phyloP scores from a whole-genome alignment of 73 alveolate genomes.

The Blepharisma stoltei region DNA sequence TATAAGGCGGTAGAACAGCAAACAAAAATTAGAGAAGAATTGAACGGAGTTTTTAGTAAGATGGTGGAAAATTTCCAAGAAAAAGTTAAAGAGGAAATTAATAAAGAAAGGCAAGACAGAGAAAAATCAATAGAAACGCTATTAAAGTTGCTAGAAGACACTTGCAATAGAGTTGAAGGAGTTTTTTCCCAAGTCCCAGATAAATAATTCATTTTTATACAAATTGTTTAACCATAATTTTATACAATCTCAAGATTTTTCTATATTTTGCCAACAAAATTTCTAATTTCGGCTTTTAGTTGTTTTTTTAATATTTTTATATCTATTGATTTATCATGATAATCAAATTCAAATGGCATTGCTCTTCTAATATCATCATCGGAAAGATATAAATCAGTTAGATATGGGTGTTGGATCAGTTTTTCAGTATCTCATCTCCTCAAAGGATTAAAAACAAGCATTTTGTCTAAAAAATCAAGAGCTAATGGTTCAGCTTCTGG shows the following conservation, averaged over 20 bases:
- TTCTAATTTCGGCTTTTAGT: background rate
- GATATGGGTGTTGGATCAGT: slow-evolving; percentile 85
- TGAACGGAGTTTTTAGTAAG: slow-evolving; percentile 46
- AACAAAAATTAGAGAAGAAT: slow-evolving; percentile 57
- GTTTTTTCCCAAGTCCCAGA: slow-evolving; percentile 11
- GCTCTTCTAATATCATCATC: slow-evolving; percentile 58
- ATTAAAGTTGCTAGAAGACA: slow-evolving; percentile 56
- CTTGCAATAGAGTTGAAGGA: slow-evolving; percentile 65
- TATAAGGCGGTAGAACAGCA: slow-evolving; percentile 50
- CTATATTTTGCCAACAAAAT: background rate
- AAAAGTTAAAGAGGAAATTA: slow-evolving; percentile 43
- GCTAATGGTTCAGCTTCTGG: slow-evolving; percentile 81
- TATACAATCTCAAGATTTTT: background rate
- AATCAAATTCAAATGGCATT: no score
- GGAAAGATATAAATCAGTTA: slow-evolving; percentile 84
- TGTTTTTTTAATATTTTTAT: no score
- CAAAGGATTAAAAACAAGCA: slow-evolving; percentile 84
- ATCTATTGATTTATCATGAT: no score
- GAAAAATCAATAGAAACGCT: slow-evolving; percentile 56
- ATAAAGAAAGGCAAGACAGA: slow-evolving; percentile 47
- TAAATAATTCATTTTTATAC: background rate
- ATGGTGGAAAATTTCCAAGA: slow-evolving; percentile 60
- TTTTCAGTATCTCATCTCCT: slow-evolving; percentile 81
- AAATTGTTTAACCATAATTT: background rate
- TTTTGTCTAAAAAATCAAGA: slow-evolving; percentile 80